Evolutionary conservation across 2,329 filamentous ascomycete genomes (phyloP), one percentile per base, ranked within the genome.

Genomic region (Pseudogymnoascus sp.): DNA sequence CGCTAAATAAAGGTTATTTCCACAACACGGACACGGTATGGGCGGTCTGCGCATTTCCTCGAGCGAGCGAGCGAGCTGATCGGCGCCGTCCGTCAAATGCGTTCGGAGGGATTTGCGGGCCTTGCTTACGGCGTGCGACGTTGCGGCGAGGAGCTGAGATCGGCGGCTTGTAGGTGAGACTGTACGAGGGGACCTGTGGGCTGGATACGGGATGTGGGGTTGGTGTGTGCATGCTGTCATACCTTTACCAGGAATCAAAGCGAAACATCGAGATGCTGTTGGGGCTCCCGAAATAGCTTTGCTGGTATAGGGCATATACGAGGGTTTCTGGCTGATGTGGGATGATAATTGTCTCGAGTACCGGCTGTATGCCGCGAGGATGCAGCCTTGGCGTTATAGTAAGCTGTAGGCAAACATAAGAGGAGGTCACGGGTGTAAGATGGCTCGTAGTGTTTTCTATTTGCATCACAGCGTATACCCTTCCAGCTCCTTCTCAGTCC

Each of bases 401-500:
- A 34, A 21, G 51, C 28, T 57, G 10, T 57, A 34, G 51, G 51
- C 51, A 57, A 57, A 57, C n/a, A 57, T 19, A 57, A 34, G 16
- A 31, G 51, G 1, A n/a, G 10, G 25, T 57, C 51, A 57, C 25
- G 25, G 13, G 51, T 34, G 51, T 57, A 21, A 57, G 28, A 34
- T 41, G 11, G 11, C 34, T 41, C 14, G 8, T 43, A 34, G 60
- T n/a, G 21, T 25, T 61, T 61, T 61, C 34, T 31, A 61, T 61
- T 57, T 57, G 28, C 60, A 61, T 43, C 23, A 41, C 60, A 61
- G 23, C 2, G 34, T 61, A 39, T 65, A 68, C 2, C 41, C 45
- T 16, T 67, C 54, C 43, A 71, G 62, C 54, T 68, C 70, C 25
- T 67, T 66, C 37, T 74, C 68, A 7, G 77, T 78, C 76, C 77